A percentile compares a stretch with the other conserved stretches of the same genome.
Evolutionary conservation across 495 filamentous ascomycete genomes (phyloP).

Genomic region (Penicillium verhagenii): DNA sequence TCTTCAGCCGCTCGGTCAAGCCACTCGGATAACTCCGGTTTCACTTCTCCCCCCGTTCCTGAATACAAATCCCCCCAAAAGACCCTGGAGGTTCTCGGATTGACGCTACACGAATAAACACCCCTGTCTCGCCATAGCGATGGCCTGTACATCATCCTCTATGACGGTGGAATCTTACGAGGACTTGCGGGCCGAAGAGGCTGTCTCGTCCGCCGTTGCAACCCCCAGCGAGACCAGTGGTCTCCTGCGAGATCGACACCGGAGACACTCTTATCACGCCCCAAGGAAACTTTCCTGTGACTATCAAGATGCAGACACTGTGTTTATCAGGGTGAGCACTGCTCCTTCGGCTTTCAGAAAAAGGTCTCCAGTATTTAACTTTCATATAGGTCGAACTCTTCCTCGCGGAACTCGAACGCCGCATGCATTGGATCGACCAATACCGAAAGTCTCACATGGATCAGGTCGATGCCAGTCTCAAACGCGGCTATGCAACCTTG

Average conservation of each 20-base stretch:
- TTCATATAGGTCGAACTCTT: conserved; percentile 76
- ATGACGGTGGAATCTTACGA: conserved; percentile 48
- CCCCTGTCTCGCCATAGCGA: conserved; percentile 11
- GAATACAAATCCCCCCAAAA: not conserved
- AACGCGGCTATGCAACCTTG: conserved; percentile 77
- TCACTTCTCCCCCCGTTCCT: not conserved
- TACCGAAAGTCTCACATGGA: conserved; percentile 80
- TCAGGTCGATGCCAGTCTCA: conserved; percentile 77
- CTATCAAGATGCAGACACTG: conserved; percentile 61
- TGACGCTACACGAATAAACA: not conserved
- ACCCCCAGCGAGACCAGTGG: conserved; percentile 37
- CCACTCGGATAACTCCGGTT: not conserved
- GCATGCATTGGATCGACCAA: conserved; percentile 83
- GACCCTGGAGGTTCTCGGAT: conserved; percentile 1
- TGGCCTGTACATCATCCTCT: conserved; percentile 48
- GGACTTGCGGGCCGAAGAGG: conserved; percentile 6
- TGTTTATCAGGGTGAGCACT: conserved; percentile 58
- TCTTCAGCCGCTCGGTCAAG: not conserved
- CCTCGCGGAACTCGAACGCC: conserved; percentile 79
- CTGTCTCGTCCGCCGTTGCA: conserved; percentile 28
- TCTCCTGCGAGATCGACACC: conserved; percentile 46
- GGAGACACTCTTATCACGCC: conserved; percentile 66
- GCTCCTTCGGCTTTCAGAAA: not conserved
- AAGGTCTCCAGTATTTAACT: conserved; percentile 10
- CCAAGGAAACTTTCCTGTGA: conserved; percentile 61